Percentiles rank a stretch among this genome's conserved stretches.
phyloP scores from a whole-genome alignment of 352 stramenopile species.

The Thraustotheca clavata region DNA sequence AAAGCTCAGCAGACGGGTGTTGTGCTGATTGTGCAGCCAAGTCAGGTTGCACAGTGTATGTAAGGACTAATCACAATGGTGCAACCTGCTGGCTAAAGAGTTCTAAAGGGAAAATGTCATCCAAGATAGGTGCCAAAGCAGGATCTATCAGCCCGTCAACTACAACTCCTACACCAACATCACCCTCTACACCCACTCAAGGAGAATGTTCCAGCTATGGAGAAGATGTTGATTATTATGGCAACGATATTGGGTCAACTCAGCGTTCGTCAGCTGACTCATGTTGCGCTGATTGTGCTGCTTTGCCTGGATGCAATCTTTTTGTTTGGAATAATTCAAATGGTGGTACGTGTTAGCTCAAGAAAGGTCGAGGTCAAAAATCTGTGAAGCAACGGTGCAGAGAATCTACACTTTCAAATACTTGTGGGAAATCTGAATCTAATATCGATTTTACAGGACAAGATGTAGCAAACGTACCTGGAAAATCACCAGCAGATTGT shows the following conservation, averaged over 20 bases:
- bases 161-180: neutral
- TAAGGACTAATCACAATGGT: constrained; percentile 32
- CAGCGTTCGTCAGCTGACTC: constrained; percentile 8
- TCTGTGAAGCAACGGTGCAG: neutral
- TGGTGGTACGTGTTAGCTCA: constrained; percentile 15
- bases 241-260: constrained; percentile 25
- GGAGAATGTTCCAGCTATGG: neutral
- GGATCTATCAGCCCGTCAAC: neutral
- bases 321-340: neutral
- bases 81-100: constrained; percentile 39
- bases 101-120: constrained; percentile 9
- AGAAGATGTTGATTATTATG: constrained; percentile 21
- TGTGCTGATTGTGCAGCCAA: constrained; percentile 29
- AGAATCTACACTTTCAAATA: neutral
- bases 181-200: neutral
- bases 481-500: neutral
- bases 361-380: neutral
- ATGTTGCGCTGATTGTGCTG: constrained; percentile 29
- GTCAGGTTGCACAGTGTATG: constrained; percentile 24
- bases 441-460: constrained; percentile 12
- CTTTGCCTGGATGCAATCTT: neutral
- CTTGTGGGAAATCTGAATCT: neutral
- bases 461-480: constrained; percentile 1
- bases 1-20: constrained; percentile 18
- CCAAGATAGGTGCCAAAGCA: neutral